phyloP scores from a whole-genome alignment of 768 basidiomycete genomes.

The Rhizopogon vinicolor region DNA sequence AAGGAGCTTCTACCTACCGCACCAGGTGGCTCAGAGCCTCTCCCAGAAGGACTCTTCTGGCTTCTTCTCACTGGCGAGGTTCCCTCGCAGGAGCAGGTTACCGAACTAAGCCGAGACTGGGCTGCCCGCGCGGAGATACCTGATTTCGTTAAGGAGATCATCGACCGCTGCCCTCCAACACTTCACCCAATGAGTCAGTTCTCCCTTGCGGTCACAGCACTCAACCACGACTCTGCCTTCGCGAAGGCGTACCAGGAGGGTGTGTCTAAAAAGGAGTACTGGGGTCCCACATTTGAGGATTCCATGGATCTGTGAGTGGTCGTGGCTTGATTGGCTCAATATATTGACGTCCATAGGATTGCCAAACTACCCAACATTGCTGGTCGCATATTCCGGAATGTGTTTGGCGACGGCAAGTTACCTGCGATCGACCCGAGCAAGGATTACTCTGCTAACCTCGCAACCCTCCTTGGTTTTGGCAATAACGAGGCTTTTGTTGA shows the following conservation, averaged over 20 bases:
- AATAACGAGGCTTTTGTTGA: conserved; percentile 88
- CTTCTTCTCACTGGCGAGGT: conserved; percentile 92
- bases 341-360: conserved; percentile 48
- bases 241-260: conserved; percentile 93
- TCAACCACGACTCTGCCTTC: conserved; percentile 95
- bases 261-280: conserved; percentile 93
- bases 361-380: conserved; percentile 97
- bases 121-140: conserved; percentile 89
- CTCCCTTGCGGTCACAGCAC: conserved; percentile 90
- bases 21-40: conserved; percentile 81
- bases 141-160: conserved; percentile 92
- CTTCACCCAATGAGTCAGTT: conserved; percentile 99
- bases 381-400: conserved; percentile 85
- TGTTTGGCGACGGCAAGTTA: conserved; percentile 85
- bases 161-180: conserved; percentile 90
- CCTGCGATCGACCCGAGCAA: conserved; percentile 78
- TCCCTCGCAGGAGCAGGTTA: conserved; percentile 86
- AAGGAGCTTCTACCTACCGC: conserved; percentile 87
- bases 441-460: conserved; percentile 88
- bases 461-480: conserved; percentile 88
- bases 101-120: conserved; percentile 88
- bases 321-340: not conserved
- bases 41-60: conserved; percentile 96
- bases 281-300: conserved; percentile 91
- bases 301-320: conserved; percentile 72